These are phyloP conservation scores for Tulasnella sp. DNA, from an alignment of 768 basidiomycete genomes.

Conservation along the genomic window DNA sequence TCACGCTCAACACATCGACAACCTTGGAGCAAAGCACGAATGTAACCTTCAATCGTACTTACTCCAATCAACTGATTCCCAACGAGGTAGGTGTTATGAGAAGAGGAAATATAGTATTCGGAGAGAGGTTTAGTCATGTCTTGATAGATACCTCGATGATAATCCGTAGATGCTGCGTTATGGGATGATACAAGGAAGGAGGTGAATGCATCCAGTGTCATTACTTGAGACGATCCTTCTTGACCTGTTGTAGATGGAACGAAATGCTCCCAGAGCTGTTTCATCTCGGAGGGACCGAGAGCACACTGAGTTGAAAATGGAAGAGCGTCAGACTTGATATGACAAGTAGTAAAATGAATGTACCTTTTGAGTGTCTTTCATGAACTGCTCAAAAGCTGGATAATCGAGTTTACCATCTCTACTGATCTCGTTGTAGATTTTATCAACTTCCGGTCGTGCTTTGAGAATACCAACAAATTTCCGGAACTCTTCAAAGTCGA, in stretches of 20 bases:
- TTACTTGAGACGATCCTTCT: neutral
- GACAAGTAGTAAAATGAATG: slow-evolving; percentile 6
- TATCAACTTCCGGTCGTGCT: slow-evolving; percentile 67
- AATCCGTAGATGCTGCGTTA: slow-evolving; percentile 48
- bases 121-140: slow-evolving; percentile 83
- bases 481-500: slow-evolving; percentile 72
- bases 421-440: slow-evolving; percentile 42
- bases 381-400: slow-evolving; percentile 36
- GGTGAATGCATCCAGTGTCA: slow-evolving; percentile 46
- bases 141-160: slow-evolving; percentile 45
- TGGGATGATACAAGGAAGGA: slow-evolving; percentile 70
- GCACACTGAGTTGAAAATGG: neutral
- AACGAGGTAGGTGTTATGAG: slow-evolving; percentile 86
- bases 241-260: too few species aligned
- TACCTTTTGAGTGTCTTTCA: slow-evolving; percentile 42
- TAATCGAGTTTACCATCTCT: slow-evolving; percentile 30
- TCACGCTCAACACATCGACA: slow-evolving; percentile 89
- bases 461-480: slow-evolving; percentile 72
- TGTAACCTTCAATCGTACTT: slow-evolving; percentile 55
- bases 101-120: slow-evolving; percentile 81
- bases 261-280: too few species aligned
- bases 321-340: slow-evolving; percentile 16
- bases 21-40: slow-evolving; percentile 74
- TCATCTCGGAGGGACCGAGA: neutral
- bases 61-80: slow-evolving; percentile 79